phyloP scores from a whole-genome alignment of 495 filamentous ascomycete genomes.

The Penicilliopsis zonata region DNA sequence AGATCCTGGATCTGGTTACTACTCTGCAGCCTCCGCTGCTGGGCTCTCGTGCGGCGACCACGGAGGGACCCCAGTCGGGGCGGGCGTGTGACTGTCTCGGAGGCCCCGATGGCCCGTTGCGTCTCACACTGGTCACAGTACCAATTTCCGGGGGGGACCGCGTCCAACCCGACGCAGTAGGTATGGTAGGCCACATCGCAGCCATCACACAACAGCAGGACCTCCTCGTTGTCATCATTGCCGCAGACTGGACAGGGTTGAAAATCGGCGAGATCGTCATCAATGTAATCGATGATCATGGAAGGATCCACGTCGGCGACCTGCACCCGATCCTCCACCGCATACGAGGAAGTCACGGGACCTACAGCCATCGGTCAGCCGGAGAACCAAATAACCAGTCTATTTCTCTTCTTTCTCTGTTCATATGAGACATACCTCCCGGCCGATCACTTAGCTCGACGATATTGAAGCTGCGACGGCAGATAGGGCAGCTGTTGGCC shows the following conservation, averaged over 20 bases:
- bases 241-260: slow-evolving; percentile 76
- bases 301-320: slow-evolving; percentile 76
- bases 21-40: slow-evolving; percentile 30
- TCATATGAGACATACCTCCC: slow-evolving; percentile 53
- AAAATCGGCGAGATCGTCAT: slow-evolving; percentile 48
- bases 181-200: slow-evolving; percentile 79
- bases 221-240: slow-evolving; percentile 59
- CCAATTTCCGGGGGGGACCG: slow-evolving; percentile 64
- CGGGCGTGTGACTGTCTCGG: slow-evolving; percentile 17
- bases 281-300: slow-evolving; percentile 61
- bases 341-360: slow-evolving; percentile 62
- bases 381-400: not conserved
- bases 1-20: slow-evolving; percentile 33
- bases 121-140: slow-evolving; percentile 69
- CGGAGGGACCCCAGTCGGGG: slow-evolving; percentile 23
- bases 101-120: slow-evolving; percentile 32
- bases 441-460: slow-evolving; percentile 69
- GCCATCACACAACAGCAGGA: slow-evolving; percentile 74
- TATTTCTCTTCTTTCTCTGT: too few relatives aligned
- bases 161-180: slow-evolving; percentile 70
- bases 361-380: too few relatives aligned
- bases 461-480: slow-evolving; percentile 77
- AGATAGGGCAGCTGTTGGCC: slow-evolving; percentile 96
- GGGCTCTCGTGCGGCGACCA: slow-evolving; percentile 38
- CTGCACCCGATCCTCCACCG: slow-evolving; percentile 81